Base-by-base conservation (phyloP, 2,329 filamentous ascomycete genomes). In the Diaporthe humulicola region DNA sequence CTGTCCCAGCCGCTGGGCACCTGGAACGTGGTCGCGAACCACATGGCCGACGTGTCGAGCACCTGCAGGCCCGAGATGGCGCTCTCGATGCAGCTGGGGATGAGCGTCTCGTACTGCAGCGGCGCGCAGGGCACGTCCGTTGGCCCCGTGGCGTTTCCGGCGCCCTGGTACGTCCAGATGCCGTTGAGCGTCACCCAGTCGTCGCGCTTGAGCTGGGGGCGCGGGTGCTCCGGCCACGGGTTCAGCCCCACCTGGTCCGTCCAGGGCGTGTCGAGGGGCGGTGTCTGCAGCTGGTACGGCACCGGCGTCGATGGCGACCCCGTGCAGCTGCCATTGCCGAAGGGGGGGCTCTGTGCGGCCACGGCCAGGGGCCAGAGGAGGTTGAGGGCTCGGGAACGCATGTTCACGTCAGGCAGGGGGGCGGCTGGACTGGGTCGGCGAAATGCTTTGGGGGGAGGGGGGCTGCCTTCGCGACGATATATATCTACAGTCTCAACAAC, bases 161-260 rank as follows among this genome's bases (percentile, higher is more conserved):
- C 84, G 3, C 82, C 82, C 54, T 85, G 84, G 79, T 86, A 91
- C 3, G 87, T 88, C 90, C 90, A 91, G 6, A 91, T 86, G 0
- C 90, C 90, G 74, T 91, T 91, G 8, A 91, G 83, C 58, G 84
- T 90, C 79, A 88, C 82, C 90, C 90, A 92, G 7, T 82, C 78
- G 6, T 88, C 83, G 6, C 90, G 87, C 48, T 86, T 85, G 12
- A 91, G 86, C 77, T 88, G 89, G 3, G 90, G 90, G 0, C 90
- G 87, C 14, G 90, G 90, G 76, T 91, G 86, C 66, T 91, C 88
- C 1, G 88, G 88, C 89, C 89, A 90, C 0, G 89, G 88, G 52
- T 87, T 82, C 1, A 84, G 88, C 45, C 89, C 88, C 28, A 90
- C 87, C 7, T 85, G 81, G 72, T 84, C 81, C 1, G 89, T 90